Evolutionary conservation across 208 protist genomes (phyloP).

Genomic region (Borovskyia barvae): DNA sequence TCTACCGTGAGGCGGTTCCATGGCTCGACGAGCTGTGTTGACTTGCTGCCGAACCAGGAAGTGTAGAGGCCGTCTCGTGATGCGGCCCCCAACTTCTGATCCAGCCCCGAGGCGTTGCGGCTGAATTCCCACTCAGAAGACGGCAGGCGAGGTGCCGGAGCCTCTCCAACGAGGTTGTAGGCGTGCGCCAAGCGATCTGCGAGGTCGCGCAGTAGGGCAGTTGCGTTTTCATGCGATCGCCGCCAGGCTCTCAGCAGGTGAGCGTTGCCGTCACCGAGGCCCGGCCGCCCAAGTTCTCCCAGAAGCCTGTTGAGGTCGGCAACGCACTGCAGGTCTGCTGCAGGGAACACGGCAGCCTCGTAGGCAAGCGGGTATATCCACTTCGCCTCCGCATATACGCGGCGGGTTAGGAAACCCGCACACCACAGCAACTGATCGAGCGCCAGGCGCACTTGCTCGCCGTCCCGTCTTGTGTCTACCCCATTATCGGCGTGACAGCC

Average conservation of each 20-base stretch:
- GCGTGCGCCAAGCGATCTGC: conserved; percentile 9
- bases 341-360: conserved; percentile 60
- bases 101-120: neutral
- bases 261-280: neutral
- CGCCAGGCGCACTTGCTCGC: neutral
- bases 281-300: neutral
- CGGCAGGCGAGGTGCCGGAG: conserved; percentile 11
- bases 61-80: neutral
- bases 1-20: conserved; percentile 35
- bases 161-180: conserved; percentile 10
- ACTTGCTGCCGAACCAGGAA: neutral
- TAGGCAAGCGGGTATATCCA: conserved; percentile 28
- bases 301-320: conserved; percentile 19
- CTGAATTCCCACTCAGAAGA: conserved; percentile 8
- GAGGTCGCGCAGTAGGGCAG: conserved; percentile 15
- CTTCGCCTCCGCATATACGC: neutral
- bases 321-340: conserved; percentile 46
- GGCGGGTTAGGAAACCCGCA: conserved; percentile 13
- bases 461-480: neutral
- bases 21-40: conserved; percentile 63
- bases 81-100: neutral
- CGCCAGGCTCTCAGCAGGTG: conserved; percentile 1
- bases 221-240: conserved; percentile 7
- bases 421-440: conserved; percentile 23
- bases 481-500: too few species aligned